Conservation (phyloP, 1,284 basidiomycete species). For the Austroboletus novae-zelandiae region DNA sequence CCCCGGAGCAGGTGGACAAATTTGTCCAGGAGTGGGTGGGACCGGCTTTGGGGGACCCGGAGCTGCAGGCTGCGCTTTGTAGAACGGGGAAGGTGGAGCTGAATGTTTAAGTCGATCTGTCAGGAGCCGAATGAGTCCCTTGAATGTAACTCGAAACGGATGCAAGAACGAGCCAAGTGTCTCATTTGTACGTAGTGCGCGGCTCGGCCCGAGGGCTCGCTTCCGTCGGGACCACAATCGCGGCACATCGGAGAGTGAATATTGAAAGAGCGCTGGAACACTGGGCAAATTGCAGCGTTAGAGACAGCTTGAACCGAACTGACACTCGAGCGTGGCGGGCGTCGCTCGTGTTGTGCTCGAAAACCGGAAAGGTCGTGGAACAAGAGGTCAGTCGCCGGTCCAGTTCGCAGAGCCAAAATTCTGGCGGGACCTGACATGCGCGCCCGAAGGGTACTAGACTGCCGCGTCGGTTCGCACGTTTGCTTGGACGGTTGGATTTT, state of each 20-base stretch:
- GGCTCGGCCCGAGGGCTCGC: constrained; percentile 18
- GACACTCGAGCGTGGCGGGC: background rate
- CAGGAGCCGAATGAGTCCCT: background rate
- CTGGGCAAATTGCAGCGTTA: background rate
- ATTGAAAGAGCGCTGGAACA: constrained; percentile 19
- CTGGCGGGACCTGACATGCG: constrained; percentile 3
- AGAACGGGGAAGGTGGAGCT: constrained; percentile 49
- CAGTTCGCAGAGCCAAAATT: background rate
- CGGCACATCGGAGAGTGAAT: constrained; percentile 20
- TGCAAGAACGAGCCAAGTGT: background rate
- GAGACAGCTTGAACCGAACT: background rate
- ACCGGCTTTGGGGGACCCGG: constrained; percentile 75
- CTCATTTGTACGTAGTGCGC: background rate
- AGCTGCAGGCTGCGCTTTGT: constrained; percentile 60
- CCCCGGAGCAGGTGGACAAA: constrained; percentile 89
- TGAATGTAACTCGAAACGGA: background rate
- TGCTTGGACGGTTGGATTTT: constrained; percentile 13
- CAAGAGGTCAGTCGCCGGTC: constrained; percentile 10
- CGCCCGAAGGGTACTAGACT: constrained; percentile 8
- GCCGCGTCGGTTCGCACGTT: constrained; percentile 32
- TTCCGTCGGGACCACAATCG: constrained; percentile 14
- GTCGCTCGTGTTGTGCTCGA: background rate
- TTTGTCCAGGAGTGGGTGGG: constrained; percentile 89
- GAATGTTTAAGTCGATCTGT: constrained; percentile 37
- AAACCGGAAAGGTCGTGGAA: background rate